A percentile compares a stretch with the other conserved stretches of the same genome.
Conservation (phyloP, 2,329 filamentous ascomycete species). For the Diaporthe citriasiana region DNA sequence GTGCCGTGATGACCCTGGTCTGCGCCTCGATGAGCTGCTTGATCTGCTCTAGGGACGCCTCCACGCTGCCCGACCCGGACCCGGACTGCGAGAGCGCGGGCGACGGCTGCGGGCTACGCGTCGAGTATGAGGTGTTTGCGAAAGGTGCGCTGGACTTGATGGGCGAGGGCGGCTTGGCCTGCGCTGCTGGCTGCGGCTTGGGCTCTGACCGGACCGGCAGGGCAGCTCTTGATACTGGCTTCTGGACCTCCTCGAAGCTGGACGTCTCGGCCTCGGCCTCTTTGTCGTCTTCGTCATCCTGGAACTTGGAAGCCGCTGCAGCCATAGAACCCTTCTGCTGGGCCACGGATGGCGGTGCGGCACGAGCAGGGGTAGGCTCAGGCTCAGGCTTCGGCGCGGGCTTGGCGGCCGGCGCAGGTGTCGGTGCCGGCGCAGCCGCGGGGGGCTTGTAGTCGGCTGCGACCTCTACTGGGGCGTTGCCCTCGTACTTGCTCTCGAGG, state of each 20-base stretch:
- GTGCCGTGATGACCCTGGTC: constrained; percentile 81
- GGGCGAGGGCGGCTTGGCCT: constrained; percentile 52
- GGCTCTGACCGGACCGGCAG: constrained; percentile 55
- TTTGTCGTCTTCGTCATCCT: constrained; percentile 75
- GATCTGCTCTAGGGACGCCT: constrained; percentile 80
- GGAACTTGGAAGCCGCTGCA: constrained; percentile 86
- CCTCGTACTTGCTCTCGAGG: constrained; percentile 91
- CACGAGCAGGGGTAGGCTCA: constrained; percentile 61
- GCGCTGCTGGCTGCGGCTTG: constrained; percentile 61
- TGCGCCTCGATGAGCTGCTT: constrained; percentile 83
- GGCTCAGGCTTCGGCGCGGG: constrained; percentile 67
- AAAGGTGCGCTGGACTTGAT: constrained; percentile 47
- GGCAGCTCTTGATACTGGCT: constrained; percentile 74
- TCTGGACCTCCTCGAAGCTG: constrained; percentile 88
- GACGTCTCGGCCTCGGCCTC: constrained; percentile 75
- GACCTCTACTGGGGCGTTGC: constrained; percentile 83
- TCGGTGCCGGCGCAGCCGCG: constrained; percentile 58
- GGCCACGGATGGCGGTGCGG: constrained; percentile 77
- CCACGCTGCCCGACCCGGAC: constrained; percentile 55
- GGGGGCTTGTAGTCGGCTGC: constrained; percentile 76
- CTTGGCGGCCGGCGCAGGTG: constrained; percentile 60
- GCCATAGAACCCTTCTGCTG: constrained; percentile 92
- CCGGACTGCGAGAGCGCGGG: constrained; percentile 58
- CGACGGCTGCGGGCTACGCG: constrained; percentile 41
- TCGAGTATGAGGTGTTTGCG: constrained; percentile 57